These are phyloP conservation scores for Knufia fluminis DNA, from an alignment of 2,329 filamentous ascomycete genomes.

Conservation along the genomic window DNA sequence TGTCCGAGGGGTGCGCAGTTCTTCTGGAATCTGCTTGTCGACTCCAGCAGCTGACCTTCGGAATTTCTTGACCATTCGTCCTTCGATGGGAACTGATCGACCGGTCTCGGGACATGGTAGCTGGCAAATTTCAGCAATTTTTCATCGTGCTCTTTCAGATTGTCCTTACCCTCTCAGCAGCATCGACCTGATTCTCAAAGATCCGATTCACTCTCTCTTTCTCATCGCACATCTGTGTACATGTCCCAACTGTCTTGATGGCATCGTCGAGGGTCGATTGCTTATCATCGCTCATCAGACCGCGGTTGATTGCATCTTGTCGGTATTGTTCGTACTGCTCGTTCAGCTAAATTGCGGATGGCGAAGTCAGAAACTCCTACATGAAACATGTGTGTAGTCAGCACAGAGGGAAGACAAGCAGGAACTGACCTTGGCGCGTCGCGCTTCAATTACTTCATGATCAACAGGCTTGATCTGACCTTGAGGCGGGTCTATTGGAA, in stretches of 20 bases:
- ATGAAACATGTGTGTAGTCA: constrained; percentile 14
- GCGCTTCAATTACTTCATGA: not conserved
- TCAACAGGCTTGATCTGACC: constrained; percentile 3
- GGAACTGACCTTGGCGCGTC: constrained; percentile 16
- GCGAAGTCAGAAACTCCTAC: constrained; percentile 23
- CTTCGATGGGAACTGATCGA: constrained; percentile 36
- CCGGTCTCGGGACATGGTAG: constrained; percentile 16
- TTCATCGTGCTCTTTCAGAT: not conserved
- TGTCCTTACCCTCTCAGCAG: constrained; percentile 46
- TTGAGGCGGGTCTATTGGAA: not conserved
- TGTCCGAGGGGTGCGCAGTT: constrained; percentile 49
- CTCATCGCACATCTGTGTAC: constrained; percentile 56
- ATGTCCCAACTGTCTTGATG: constrained; percentile 53
- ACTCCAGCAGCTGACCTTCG: constrained; percentile 53
- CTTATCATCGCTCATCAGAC: constrained; percentile 50
- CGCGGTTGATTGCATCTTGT: constrained; percentile 42
- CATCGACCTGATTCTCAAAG: constrained; percentile 52
- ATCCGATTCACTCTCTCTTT: constrained; percentile 54
- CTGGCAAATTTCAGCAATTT: constrained; percentile 6
- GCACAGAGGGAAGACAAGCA: constrained; percentile 12
- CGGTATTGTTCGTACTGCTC: constrained; percentile 41
- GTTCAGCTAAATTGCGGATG: constrained; percentile 35
- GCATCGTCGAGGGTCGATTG: constrained; percentile 53
- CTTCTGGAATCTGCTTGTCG: constrained; percentile 54
- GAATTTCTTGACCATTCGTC: constrained; percentile 56